Percentiles rank a stretch among this genome's conserved stretches.
Evolutionary conservation across 805 yeast genomes (phyloP).

Genomic region (Yamadazyma nakazawae): DNA sequence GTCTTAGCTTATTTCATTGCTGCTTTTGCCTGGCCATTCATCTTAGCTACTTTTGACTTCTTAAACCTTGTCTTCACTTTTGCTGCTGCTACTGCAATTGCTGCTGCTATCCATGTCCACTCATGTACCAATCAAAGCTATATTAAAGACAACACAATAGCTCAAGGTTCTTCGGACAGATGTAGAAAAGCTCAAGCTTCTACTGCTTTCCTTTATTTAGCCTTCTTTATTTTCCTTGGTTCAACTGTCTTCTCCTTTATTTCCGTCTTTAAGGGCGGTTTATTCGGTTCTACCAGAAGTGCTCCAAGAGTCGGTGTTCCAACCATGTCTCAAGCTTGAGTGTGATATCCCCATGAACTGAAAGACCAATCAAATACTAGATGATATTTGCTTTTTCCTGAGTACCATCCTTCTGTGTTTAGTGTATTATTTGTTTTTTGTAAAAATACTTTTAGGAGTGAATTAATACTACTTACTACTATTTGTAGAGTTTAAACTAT

Average conservation of each 20-base stretch:
- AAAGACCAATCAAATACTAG: not conserved
- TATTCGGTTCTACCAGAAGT: slow-evolving; percentile 40
- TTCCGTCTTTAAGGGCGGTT: slow-evolving; percentile 52
- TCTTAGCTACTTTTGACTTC: slow-evolving; percentile 74
- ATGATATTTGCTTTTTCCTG: not conserved
- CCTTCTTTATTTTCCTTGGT: slow-evolving; percentile 71
- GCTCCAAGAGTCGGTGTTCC: slow-evolving; percentile 82
- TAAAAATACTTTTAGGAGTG: slow-evolving; percentile 4
- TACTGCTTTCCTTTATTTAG: slow-evolving; percentile 79
- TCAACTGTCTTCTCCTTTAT: slow-evolving; percentile 59
- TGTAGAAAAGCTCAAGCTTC: slow-evolving; percentile 94
- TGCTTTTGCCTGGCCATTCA: slow-evolving; percentile 82
- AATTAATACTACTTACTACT: not conserved
- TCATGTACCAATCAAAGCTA: slow-evolving; percentile 72
- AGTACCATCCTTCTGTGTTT: slow-evolving; percentile 8
- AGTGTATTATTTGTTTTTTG: slow-evolving; percentile 10
- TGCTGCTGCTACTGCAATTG: slow-evolving; percentile 92
- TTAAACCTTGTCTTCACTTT: slow-evolving; percentile 88
- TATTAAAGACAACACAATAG: slow-evolving; percentile 60
- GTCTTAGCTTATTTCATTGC: slow-evolving; percentile 70
- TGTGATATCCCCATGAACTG: slow-evolving; percentile 1
- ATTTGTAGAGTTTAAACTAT: not conserved
- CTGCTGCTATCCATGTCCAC: slow-evolving; percentile 84
- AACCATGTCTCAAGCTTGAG: slow-evolving; percentile 82
- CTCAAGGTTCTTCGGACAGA: slow-evolving; percentile 77